These are phyloP conservation scores for Silene latifolia DNA, from an alignment of 148 eudicot genomes.

Conservation along the genomic window DNA sequence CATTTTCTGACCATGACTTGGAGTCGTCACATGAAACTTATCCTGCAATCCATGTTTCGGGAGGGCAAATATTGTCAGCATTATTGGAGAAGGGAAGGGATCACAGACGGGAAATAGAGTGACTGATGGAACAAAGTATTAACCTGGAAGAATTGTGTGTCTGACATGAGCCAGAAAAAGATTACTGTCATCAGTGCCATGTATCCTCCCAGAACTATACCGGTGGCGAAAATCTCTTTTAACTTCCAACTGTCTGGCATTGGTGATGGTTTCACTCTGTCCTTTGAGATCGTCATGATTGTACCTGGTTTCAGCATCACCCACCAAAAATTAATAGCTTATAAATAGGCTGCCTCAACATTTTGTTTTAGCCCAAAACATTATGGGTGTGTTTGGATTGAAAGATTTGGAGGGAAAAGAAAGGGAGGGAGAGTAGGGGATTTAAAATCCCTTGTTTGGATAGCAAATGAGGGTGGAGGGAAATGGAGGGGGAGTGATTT, in stretches of 20 bases:
- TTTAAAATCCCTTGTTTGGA: too few species aligned
- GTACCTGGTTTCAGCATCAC: constrained; percentile 37
- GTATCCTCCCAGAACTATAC: constrained; percentile 67
- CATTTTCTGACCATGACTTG: constrained; percentile 38
- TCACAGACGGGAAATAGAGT: neutral
- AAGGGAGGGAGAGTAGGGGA: too few species aligned
- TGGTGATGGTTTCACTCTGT: constrained; percentile 74
- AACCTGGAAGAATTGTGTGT: constrained; percentile 54
- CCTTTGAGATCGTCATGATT: constrained; percentile 77
- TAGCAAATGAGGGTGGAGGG: too few species aligned
- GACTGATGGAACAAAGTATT: neutral
- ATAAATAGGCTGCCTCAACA: too few species aligned
- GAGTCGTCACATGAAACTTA: constrained; percentile 32
- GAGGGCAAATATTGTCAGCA: constrained; percentile 9
- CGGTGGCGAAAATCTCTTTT: constrained; percentile 65
- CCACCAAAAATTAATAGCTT: neutral
- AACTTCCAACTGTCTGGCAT: constrained; percentile 71
- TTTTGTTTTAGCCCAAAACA: too few species aligned
- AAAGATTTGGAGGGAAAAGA: too few species aligned
- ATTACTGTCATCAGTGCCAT: constrained; percentile 62
- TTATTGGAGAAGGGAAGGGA: neutral
- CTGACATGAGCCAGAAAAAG: constrained; percentile 55
- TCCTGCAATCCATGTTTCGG: constrained; percentile 27
- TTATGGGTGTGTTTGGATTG: too few species aligned
- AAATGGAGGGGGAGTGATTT: too few species aligned